Evolutionary conservation across 2,329 filamentous ascomycete species (phyloP).

Genomic region (Paecilomyces sp.): DNA sequence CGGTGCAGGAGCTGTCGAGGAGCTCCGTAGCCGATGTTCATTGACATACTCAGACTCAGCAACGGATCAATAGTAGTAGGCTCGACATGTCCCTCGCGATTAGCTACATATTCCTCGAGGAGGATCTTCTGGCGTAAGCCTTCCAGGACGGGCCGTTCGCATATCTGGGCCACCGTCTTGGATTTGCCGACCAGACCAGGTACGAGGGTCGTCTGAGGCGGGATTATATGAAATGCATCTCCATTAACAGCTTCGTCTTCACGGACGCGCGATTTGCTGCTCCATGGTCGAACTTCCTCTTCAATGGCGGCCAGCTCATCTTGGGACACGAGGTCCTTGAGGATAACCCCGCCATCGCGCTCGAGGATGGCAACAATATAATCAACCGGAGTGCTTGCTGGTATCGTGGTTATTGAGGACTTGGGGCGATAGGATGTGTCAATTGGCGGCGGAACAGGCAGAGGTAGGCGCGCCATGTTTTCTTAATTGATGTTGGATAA

Average conservation of each 20-base stretch:
- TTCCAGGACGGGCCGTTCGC: constrained; percentile 15
- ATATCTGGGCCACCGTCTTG: constrained; percentile 15
- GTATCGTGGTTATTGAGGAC: constrained; percentile 13
- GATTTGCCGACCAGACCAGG: constrained; percentile 24
- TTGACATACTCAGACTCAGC: constrained; percentile 21
- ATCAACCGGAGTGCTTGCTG: constrained; percentile 17
- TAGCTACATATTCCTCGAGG: constrained; percentile 13
- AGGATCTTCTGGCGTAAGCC: constrained; percentile 17
- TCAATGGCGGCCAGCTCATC: constrained; percentile 18
- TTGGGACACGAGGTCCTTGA: constrained; percentile 17
- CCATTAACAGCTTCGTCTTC: constrained; percentile 1
- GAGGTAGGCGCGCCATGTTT: neutral
- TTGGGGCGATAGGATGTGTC: constrained; percentile 4
- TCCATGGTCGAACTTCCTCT: constrained; percentile 7
- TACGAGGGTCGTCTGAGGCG: constrained; percentile 17
- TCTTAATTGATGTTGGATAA: neutral
- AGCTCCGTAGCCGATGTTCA: constrained; percentile 21
- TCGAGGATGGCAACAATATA: constrained; percentile 24
- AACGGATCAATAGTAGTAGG: constrained; percentile 13
- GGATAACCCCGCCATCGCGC: constrained; percentile 25
- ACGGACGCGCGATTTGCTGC: constrained; percentile 1
- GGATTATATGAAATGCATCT: constrained; percentile 14
- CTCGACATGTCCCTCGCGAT: constrained; percentile 15
- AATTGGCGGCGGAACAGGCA: neutral
- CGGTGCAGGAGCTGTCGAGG: constrained; percentile 23